Conservation (phyloP, 2,329 filamentous ascomycete genomes). For the Blastomyces percursus region DNA sequence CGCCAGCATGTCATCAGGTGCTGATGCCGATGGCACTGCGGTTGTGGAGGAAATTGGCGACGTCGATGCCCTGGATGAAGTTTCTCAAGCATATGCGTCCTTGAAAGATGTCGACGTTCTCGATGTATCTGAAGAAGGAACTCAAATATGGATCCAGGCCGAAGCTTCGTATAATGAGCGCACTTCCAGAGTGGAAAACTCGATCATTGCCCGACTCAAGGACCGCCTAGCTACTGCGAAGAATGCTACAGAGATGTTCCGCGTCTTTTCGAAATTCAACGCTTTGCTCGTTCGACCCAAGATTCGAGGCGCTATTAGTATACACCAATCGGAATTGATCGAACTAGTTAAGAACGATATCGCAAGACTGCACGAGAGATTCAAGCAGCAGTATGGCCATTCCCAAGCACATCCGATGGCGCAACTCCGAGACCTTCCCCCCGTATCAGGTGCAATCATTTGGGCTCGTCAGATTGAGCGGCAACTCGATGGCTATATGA, state of each 20-base stretch:
- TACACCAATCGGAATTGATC: constrained; percentile 96
- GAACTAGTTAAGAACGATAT: constrained; percentile 98
- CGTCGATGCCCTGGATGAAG: constrained; percentile 92
- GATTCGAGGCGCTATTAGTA: constrained; percentile 92
- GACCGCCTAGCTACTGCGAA: constrained; percentile 91
- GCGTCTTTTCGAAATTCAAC: constrained; percentile 99
- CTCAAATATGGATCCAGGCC: constrained; percentile 81
- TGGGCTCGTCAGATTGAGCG: constrained; percentile 96
- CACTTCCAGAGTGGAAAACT: constrained; percentile 94
- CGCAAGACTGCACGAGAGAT: constrained; percentile 81
- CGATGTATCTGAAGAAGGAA: constrained; percentile 82
- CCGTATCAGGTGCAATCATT: constrained; percentile 92
- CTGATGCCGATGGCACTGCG: constrained; percentile 49
- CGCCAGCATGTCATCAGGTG: constrained; percentile 36
- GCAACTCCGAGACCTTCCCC: constrained; percentile 86
- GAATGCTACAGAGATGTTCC: constrained; percentile 99
- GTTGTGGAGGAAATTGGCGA: constrained; percentile 92
- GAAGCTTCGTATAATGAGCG: constrained; percentile 96
- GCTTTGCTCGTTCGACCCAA: constrained; percentile 97
- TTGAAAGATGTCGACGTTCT: constrained; percentile 91
- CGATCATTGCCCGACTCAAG: constrained; percentile 86
- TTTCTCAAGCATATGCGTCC: constrained; percentile 85
- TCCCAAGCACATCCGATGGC: constrained; percentile 98
- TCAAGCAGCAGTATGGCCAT: constrained; percentile 97
- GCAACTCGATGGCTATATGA: constrained; percentile 93